These are phyloP conservation scores for Penstemon eatonii DNA, from an alignment of 257 asterid genomes.

Conservation along the genomic window DNA sequence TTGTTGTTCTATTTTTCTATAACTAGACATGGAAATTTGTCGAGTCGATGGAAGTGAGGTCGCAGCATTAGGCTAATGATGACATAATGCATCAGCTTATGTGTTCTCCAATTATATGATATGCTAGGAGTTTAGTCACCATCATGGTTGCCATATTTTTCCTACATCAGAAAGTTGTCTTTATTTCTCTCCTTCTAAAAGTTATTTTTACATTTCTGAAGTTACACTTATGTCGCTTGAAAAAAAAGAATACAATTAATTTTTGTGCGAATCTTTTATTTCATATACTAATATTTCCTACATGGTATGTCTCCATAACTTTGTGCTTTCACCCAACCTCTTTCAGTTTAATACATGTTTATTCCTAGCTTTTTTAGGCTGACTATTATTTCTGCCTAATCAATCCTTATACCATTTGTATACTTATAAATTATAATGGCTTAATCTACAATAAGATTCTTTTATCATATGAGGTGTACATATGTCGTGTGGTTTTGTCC, in stretches of 20 bases:
- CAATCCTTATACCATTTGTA: background rate
- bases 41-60: background rate
- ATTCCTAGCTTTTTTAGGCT: constrained; percentile 17
- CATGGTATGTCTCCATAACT: background rate
- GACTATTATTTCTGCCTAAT: background rate
- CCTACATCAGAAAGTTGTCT: background rate
- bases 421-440: background rate
- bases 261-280: background rate
- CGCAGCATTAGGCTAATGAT: background rate
- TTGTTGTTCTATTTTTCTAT: background rate
- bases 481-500: constrained; percentile 1
- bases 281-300: background rate
- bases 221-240: constrained; percentile 3
- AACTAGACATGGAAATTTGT: constrained; percentile 16
- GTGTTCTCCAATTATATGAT: constrained; percentile 7
- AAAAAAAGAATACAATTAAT: background rate
- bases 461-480: background rate
- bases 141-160: constrained; percentile 2
- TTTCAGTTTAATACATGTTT: too few species aligned
- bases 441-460: constrained; percentile 4
- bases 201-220: background rate
- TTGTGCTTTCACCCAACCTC: too few species aligned
- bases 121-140: constrained; percentile 15
- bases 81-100: too few species aligned
- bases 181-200: constrained; percentile 4